A percentile compares a stretch with the other conserved stretches of the same genome.
phyloP scores from a whole-genome alignment of 805 yeast species.

The Suhomyces vadensis region DNA sequence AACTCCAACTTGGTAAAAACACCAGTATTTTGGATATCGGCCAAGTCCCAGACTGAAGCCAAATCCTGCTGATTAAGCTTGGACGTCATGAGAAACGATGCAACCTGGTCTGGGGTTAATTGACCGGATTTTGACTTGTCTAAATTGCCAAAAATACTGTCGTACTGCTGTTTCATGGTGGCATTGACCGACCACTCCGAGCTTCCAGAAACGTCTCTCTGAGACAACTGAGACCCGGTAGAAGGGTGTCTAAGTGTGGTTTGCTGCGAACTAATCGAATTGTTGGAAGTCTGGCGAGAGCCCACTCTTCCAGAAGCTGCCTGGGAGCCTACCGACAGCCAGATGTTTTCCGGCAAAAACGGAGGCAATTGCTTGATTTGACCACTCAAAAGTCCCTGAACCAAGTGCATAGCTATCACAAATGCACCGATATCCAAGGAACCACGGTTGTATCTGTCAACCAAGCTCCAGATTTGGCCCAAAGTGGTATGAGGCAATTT shows the following conservation, averaged over 20 bases:
- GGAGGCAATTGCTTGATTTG: conserved; percentile 57
- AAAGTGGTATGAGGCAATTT: conserved; percentile 72
- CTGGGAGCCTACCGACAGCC: conserved; percentile 35
- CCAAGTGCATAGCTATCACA: conserved; percentile 91
- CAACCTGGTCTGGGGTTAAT: conserved; percentile 78
- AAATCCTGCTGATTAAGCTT: conserved; percentile 79
- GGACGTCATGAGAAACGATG: conserved; percentile 85
- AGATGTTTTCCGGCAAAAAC: conserved; percentile 39
- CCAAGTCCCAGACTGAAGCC: conserved; percentile 92
- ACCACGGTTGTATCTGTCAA: conserved; percentile 76
- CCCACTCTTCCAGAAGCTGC: conserved; percentile 30
- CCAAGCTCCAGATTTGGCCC: conserved; percentile 87
- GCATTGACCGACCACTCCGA: conserved; percentile 68
- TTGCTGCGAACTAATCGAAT: conserved; percentile 36
- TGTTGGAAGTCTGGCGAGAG: conserved; percentile 30
- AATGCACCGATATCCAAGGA: conserved; percentile 72
- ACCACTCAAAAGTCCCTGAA: conserved; percentile 76
- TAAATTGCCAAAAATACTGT: conserved; percentile 72
- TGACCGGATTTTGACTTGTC: conserved; percentile 66
- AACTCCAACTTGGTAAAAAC: conserved; percentile 79
- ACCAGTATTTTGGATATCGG: conserved; percentile 87
- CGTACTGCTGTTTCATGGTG: conserved; percentile 74
- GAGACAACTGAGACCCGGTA: conserved; percentile 9
- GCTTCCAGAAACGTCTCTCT: conserved; percentile 23
- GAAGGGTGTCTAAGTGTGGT: conserved; percentile 33